phyloP scores from a whole-genome alignment of 2,329 filamentous ascomycete genomes.

The Gaeumannomyces tritici region DNA sequence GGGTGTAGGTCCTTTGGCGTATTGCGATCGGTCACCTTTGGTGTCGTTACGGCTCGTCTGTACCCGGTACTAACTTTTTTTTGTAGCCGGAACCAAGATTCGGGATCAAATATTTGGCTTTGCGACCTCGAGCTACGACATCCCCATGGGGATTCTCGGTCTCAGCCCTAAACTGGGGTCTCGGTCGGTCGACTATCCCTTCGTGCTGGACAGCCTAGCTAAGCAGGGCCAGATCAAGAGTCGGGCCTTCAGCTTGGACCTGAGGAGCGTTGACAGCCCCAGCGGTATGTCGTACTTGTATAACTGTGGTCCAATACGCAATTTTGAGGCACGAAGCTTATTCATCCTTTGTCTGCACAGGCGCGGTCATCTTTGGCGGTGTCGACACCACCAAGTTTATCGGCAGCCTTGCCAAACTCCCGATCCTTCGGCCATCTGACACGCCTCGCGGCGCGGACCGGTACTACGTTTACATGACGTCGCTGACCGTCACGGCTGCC shows the following conservation, averaged over 20 bases:
- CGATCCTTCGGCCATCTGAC: slow-evolving; percentile 17
- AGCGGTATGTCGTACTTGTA: not conserved
- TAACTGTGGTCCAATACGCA: too few species aligned
- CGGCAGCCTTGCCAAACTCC: slow-evolving; percentile 21
- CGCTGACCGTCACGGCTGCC: slow-evolving; percentile 16
- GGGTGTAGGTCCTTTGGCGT: slow-evolving; percentile 3
- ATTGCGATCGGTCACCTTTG: not conserved
- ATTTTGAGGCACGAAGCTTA: too few species aligned
- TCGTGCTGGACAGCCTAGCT: slow-evolving; percentile 34
- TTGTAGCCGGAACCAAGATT: not conserved
- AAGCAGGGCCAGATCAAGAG: slow-evolving; percentile 36
- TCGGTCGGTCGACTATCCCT: slow-evolving; percentile 30
- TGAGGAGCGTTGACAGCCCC: slow-evolving; percentile 13
- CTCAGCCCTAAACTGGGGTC: slow-evolving; percentile 48
- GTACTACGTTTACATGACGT: slow-evolving; percentile 5
- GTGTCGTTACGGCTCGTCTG: too few species aligned
- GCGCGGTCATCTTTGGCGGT: slow-evolving; percentile 31
- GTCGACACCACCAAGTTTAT: slow-evolving; percentile 34
- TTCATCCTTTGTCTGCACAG: slow-evolving; percentile 3
- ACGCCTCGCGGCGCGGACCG: slow-evolving; percentile 10
- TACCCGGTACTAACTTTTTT: slow-evolving; percentile 1
- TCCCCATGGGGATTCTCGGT: slow-evolving; percentile 51
- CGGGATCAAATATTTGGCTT: slow-evolving; percentile 47
- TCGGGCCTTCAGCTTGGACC: slow-evolving; percentile 21
- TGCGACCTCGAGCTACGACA: slow-evolving; percentile 33